Percentiles rank a stretch among this genome's conserved stretches.
Conservation (phyloP, 2,329 filamentous ascomycete genomes). For the Rutstroemia sydowiana region DNA sequence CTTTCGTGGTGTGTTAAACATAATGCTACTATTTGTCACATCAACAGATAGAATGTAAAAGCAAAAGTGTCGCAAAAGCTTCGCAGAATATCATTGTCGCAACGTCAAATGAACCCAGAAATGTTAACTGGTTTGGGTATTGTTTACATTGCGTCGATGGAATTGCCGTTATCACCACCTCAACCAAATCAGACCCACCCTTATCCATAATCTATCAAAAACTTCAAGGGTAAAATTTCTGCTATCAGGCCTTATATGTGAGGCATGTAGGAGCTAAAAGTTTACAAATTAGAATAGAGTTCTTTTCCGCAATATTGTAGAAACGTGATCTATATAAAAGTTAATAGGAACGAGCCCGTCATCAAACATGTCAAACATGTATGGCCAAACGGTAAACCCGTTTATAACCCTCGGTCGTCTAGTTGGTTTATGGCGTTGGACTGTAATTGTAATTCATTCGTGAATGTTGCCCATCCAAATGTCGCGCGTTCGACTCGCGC, state of each 20-base stretch:
- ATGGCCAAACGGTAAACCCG: not conserved
- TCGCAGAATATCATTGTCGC: too few relatives aligned
- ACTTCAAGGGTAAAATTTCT: too few relatives aligned
- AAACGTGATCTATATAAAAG: not conserved
- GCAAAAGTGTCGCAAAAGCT: too few relatives aligned
- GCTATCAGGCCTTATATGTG: too few relatives aligned
- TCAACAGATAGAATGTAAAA: too few relatives aligned
- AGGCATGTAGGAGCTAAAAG: too few relatives aligned
- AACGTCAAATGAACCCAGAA: too few relatives aligned
- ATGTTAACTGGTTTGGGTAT: too few relatives aligned
- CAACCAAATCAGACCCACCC: too few relatives aligned
- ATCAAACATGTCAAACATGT: not conserved
- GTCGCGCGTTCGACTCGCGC: constrained; percentile 18
- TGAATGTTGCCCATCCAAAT: constrained; percentile 13
- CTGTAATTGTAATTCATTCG: constrained; percentile 14
- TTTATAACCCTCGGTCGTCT: constrained; percentile 13
- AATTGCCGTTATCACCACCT: too few relatives aligned
- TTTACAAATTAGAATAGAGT: not conserved
- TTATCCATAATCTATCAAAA: too few relatives aligned
- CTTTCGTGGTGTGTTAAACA: constrained; percentile 7
- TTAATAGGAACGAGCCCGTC: not conserved
- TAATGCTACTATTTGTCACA: not conserved
- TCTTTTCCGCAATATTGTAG: not conserved
- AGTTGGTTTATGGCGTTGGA: constrained; percentile 18
- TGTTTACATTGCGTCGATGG: too few relatives aligned